Conservation (phyloP, 768 basidiomycete species). For the Austroboletus festivus region DNA sequence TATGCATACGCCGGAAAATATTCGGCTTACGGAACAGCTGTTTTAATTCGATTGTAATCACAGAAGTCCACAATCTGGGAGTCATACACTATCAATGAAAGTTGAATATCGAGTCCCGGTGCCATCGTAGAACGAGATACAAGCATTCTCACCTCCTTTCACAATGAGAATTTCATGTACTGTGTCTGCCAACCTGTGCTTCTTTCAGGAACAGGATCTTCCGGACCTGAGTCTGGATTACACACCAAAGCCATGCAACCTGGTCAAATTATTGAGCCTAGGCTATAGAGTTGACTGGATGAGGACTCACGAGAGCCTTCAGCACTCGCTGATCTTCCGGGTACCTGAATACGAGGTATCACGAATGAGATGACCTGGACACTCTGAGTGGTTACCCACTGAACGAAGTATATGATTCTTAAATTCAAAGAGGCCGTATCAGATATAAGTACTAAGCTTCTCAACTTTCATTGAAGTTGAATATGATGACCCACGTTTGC, state of each 20-base stretch:
- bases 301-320: not conserved
- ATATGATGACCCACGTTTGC: constrained; percentile 6
- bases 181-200: not conserved
- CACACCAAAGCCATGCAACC: constrained; percentile 3
- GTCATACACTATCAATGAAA: constrained; percentile 1
- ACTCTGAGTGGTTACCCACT: not conserved
- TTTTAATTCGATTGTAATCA: not conserved
- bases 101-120: not conserved
- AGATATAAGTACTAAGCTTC: not conserved
- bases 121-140: not conserved
- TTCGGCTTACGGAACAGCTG: not conserved
- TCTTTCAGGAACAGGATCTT: not conserved
- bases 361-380: no score
- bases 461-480: no score
- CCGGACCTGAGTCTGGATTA: not conserved
- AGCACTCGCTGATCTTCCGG: not conserved
- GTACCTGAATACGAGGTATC: not conserved
- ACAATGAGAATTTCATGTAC: not conserved
- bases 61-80: constrained; percentile 1
- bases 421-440: not conserved
- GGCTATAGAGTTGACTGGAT: no score
- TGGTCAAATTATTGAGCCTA: not conserved
- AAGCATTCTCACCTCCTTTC: constrained; percentile 1
- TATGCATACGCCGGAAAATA: not conserved
- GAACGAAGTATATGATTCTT: constrained; percentile 1